Evolutionary conservation across 2,329 filamentous ascomycete species (phyloP), one percentile per base, ranked within the genome.

Genomic region (Botrytis hyacinthi): DNA sequence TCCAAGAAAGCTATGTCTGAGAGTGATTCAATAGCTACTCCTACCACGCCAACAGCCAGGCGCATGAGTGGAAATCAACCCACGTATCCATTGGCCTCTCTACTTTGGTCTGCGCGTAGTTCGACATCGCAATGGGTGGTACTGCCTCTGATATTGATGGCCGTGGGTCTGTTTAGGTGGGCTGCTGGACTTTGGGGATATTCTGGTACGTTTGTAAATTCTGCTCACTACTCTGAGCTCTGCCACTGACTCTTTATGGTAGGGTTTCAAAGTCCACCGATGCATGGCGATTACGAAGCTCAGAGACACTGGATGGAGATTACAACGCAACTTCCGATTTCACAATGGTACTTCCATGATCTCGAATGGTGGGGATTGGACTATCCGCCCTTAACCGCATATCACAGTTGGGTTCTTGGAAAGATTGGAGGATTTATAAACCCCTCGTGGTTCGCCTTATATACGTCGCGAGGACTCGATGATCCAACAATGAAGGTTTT

Each of bases 231-330:
- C 62, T 26, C 35, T 29, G 29, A 22, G 32, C 51, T 70, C 35
- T 29, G n/a, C 42, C 65, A 61, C 73, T 78, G 74, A 78, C 59
- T 37, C 32, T 63, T 40, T 57, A 42, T 20, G 46, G 3, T 75
- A 94, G 93, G 95, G 73, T 93, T 91, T 80, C 86, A 91, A 74
- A 89, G 89, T 74, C 95, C 95, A 51, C 96, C 96, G 9, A 94
- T 98, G 90, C 93, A 95, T 80, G 96, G 96, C 77, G 96, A 99
- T 83, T 99, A 97, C 83, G 96, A 99, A 85, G 96, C 97, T 5
- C 96, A 99, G 82, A 87, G 96, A 78, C 96, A 99, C 83, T 99
- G 96, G 96, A 97, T 99, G 95, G 96, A 99, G 81, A 86, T 99
- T 77, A 98, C 96, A 2, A 93, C 90, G 14, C 90, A 97, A 74